Base-by-base conservation (phyloP, 345 rosid species). In the Bruguiera sexangula region DNA sequence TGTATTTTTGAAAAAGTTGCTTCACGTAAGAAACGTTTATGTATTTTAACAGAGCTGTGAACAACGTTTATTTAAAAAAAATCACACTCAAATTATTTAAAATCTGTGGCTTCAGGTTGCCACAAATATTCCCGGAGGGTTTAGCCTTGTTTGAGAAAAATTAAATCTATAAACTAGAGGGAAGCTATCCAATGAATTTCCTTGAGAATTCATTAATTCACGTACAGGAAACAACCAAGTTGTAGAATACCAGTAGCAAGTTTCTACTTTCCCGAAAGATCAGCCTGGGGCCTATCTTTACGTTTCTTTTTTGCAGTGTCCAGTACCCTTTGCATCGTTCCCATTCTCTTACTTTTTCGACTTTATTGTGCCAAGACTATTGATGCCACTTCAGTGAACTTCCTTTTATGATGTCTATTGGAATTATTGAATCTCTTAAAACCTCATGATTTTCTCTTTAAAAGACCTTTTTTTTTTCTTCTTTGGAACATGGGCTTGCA, bases 321-420 rank as follows among this genome's bases (percentile, higher is more conserved):
- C 20, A 72, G 20, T 62, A 66, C 54, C 48, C 63, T 54, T 75
- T 59, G 56, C 50, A 36, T 51, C 54, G 72, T 67, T 73, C 66
- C 48, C 4, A n/a, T 61, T 39, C 69, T 71, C 21, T 34, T 34
- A 1, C 37, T 7, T 34, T 34, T 34, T 34, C 37, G 62, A 68
- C 81, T 80, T 81, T 81, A 71, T 69, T 71, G 75, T 37, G 73
- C 70, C 76, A 65, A 81, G 68, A 69, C 59, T 27, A 67, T 78
- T 70, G 73, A 80, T 81, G 82, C 76, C 74, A 46, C 90, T 85
- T 86, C 72, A 75, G 64, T 81, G 82, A 74, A 76, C 82, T 82
- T 84, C 84, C 78, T 81, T 83, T 81, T 60, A 82, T 84, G 78
- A 76, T 81, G 72, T 59, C 85, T 53, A 59, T 71, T 75, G 78